Base-by-base conservation (phyloP, 169 alveolate genomes). In the Perkinsus chesapeaki region DNA sequence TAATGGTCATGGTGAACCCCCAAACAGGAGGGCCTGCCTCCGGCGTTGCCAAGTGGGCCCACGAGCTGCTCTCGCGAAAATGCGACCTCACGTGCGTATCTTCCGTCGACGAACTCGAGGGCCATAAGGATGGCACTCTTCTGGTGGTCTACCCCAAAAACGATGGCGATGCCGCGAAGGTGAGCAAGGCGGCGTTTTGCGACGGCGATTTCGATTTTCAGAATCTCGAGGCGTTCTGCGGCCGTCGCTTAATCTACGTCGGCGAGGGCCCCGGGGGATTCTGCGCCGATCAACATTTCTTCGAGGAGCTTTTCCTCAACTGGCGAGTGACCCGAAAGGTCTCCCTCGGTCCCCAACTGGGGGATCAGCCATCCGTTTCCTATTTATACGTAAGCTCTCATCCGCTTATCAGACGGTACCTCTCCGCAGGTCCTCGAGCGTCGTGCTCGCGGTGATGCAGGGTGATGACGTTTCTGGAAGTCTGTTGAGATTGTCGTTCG, bases 241-340 rank as follows among this genome's bases (percentile, higher is more conserved):
- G 82, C 7, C 82, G 82, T 1, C 82, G 82, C 7, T 16, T 60
- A 1, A 60, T 60, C 23, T 60, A 60, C 27, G 82, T 60, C 23
- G 82, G 82, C 82, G 82, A 60, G 82, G 82, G 82, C 82, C 82
- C 82, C 37, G 82, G 82, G 31, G 82, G 82, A 20, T 60, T 60
- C 82, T 60, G 82, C 27, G 82, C 82, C 82, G 82, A 60, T 0
- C 82, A 27, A 34, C 82, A 16, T 23, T 60, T 60, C 31, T 60
- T 60, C 82, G 82, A 60, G 82, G 82, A 60, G 82, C 36, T 60
- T 16, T 60, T 60, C 82, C 82, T 60, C 31, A 27, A 60, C 82
- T 60, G 82, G 82, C 12, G 31, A 60, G 82, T 60, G 3, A 34
- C 27, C 23, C 82, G 23, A 60, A 60, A 27, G 23, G 1, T 60